Evolutionary conservation across 768 basidiomycete genomes (phyloP), one percentile per base, ranked within the genome.

Genomic region (Cyclocybe cylindracea): DNA sequence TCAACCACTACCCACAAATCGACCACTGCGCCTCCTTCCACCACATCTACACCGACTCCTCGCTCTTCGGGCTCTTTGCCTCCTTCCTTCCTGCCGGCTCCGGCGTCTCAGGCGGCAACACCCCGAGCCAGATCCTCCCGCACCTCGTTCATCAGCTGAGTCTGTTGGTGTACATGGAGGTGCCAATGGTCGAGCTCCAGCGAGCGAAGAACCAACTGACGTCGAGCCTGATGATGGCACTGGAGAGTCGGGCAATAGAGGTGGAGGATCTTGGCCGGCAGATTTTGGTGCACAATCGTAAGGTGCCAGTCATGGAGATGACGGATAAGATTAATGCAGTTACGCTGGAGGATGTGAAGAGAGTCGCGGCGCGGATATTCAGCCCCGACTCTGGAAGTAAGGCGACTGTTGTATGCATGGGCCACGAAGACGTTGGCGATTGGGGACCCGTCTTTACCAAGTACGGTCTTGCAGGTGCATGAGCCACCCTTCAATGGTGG

Each of bases 1-100:
- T 98, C 51, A 98, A 98, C 68, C 89, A 91, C 64, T 91, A 94
- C 74, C 83, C 93, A 45, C 86, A 91, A 63, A 82, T 98, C 62
- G 96, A 98, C 68, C 92, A 94, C 68, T 98, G 95, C 68, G 87
- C 91, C 7, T 88, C 92, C 14, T 98, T 97, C 86, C 94, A 98
- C 67, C 96, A 98, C 70, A 94, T 95, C 65, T 98, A 98, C 71
- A 85, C 86, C 50, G 95, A 98, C 67, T 91, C 92, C 0, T 93
- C 93, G 4, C 77, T 98, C 5, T 97, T 98, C 67, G 96, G 95
- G 2, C 77, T 98, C 35, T 89, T 90, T 61, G 93, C 92, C 1
- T 85, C 90, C 18, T 93, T 95, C 67, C 73, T 88, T 8, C 90
- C 90, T 36, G 77, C 80, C 42, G 69, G 78, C 18, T 76, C 80